These are phyloP conservation scores for Pouteria campechiana DNA, from an alignment of 179 eudicot genomes.

Conservation along the genomic window DNA sequence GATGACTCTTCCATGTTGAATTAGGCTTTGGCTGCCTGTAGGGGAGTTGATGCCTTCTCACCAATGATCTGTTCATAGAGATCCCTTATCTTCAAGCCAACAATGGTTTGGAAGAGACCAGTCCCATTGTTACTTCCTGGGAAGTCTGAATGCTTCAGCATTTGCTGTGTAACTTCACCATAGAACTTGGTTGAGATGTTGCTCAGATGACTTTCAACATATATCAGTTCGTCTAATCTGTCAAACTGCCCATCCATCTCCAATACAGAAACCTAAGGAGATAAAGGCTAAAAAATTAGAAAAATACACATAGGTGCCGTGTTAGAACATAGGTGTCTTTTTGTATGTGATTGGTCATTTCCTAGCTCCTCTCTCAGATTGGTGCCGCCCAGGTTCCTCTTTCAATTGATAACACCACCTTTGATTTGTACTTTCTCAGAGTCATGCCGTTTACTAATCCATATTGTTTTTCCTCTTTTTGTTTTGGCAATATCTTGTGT, in stretches of 20 bases:
- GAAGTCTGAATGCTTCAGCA: conserved; percentile 91
- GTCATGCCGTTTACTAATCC: too few relatives aligned
- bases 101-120: conserved; percentile 90
- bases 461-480: too few relatives aligned
- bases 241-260: conserved; percentile 99
- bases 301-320: too few relatives aligned
- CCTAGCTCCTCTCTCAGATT: too few relatives aligned
- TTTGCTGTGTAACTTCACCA: conserved; percentile 97
- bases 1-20: background rate
- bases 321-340: too few relatives aligned
- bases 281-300: too few relatives aligned
- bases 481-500: too few relatives aligned
- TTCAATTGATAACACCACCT: too few relatives aligned
- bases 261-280: conserved; percentile 61
- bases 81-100: conserved; percentile 93
- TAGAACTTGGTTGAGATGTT: conserved; percentile 89
- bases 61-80: conserved; percentile 79
- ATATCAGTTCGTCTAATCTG: conserved; percentile 89
- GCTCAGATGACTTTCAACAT: conserved; percentile 88
- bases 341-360: too few relatives aligned
- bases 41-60: conserved; percentile 35
- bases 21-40: conserved; percentile 60
- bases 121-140: conserved; percentile 99
- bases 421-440: too few relatives aligned
- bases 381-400: too few relatives aligned